Evolutionary conservation across 2,329 filamentous ascomycete species (phyloP).

Genomic region (Fusarium guadeloupense): DNA sequence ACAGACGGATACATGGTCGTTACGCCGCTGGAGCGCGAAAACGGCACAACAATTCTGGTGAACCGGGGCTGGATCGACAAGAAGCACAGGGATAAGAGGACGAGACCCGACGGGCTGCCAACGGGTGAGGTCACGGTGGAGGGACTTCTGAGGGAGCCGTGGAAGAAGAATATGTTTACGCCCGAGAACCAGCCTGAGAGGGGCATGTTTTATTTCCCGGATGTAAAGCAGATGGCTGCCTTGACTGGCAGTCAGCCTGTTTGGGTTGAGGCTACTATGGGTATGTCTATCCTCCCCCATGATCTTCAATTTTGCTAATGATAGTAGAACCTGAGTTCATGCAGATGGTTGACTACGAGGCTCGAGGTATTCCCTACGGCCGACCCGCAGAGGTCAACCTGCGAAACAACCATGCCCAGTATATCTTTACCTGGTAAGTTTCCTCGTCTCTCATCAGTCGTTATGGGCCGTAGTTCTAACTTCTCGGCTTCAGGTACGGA

Average conservation of each 20-base stretch:
- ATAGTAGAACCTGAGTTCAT: slow-evolving; percentile 78
- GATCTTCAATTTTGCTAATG: slow-evolving; percentile 16
- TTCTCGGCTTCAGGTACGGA: slow-evolving; percentile 73
- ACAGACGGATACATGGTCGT: slow-evolving; percentile 91
- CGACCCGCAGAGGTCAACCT: slow-evolving; percentile 89
- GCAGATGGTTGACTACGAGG: slow-evolving; percentile 76
- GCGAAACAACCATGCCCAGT: slow-evolving; percentile 96
- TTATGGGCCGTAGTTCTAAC: background rate
- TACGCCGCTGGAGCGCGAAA: slow-evolving; percentile 83
- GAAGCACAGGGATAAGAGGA: slow-evolving; percentile 71
- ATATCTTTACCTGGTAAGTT: slow-evolving; percentile 97
- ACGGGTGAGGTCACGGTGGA: slow-evolving; percentile 78
- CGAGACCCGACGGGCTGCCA: slow-evolving; percentile 73
- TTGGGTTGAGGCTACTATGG: slow-evolving; percentile 96
- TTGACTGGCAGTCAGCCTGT: slow-evolving; percentile 85
- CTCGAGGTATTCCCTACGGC: slow-evolving; percentile 88
- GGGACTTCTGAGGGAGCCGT: slow-evolving; percentile 86
- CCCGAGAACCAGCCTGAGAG: slow-evolving; percentile 86
- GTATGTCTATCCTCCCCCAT: slow-evolving; percentile 57
- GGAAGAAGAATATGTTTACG: slow-evolving; percentile 98
- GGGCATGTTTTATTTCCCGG: slow-evolving; percentile 93
- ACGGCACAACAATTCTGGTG: slow-evolving; percentile 78
- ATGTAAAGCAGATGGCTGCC: slow-evolving; percentile 89
- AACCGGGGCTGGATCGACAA: slow-evolving; percentile 93
- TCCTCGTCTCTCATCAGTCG: background rate